phyloP scores from a whole-genome alignment of 2,329 filamentous ascomycete species.

The Xylariales sp. region DNA sequence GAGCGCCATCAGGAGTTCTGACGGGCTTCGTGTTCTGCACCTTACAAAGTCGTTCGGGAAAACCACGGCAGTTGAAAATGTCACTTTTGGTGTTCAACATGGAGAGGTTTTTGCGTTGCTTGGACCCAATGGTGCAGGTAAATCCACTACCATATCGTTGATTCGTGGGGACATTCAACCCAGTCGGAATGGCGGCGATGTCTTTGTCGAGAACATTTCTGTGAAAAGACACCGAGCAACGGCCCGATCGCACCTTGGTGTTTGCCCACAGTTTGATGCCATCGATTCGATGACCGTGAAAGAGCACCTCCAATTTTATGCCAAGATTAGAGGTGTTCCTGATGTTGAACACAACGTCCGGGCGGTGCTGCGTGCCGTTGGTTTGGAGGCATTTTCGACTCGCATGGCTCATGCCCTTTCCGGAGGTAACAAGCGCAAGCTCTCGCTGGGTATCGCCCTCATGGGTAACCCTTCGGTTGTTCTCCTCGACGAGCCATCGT shows the following conservation, averaged over 20 bases:
- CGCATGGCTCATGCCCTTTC: slow-evolving; percentile 77
- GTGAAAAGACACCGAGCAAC: slow-evolving; percentile 67
- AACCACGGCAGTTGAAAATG: slow-evolving; percentile 79
- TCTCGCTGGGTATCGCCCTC: slow-evolving; percentile 82
- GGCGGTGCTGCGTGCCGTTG: slow-evolving; percentile 76
- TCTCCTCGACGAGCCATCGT: slow-evolving; percentile 83
- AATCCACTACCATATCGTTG: slow-evolving; percentile 83
- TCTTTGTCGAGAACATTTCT: slow-evolving; percentile 74
- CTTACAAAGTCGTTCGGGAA: slow-evolving; percentile 75
- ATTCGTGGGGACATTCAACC: slow-evolving; percentile 86
- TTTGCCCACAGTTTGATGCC: slow-evolving; percentile 85
- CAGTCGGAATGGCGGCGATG: slow-evolving; percentile 65
- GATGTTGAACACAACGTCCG: slow-evolving; percentile 74
- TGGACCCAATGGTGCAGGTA: slow-evolving; percentile 88
- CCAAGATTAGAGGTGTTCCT: slow-evolving; percentile 72
- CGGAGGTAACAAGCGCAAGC: slow-evolving; percentile 90
- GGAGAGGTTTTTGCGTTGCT: slow-evolving; percentile 86
- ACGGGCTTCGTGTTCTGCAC: slow-evolving; percentile 75
- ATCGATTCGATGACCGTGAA: slow-evolving; percentile 87
- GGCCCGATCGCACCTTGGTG: slow-evolving; percentile 76
- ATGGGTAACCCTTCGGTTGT: slow-evolving; percentile 90
- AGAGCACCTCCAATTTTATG: slow-evolving; percentile 87
- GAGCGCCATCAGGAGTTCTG: slow-evolving; percentile 38
- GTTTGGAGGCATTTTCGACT: slow-evolving; percentile 63
- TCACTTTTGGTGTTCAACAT: slow-evolving; percentile 75